Conservation (phyloP, 139 green algal species). For the Closterium sp. region DNA sequence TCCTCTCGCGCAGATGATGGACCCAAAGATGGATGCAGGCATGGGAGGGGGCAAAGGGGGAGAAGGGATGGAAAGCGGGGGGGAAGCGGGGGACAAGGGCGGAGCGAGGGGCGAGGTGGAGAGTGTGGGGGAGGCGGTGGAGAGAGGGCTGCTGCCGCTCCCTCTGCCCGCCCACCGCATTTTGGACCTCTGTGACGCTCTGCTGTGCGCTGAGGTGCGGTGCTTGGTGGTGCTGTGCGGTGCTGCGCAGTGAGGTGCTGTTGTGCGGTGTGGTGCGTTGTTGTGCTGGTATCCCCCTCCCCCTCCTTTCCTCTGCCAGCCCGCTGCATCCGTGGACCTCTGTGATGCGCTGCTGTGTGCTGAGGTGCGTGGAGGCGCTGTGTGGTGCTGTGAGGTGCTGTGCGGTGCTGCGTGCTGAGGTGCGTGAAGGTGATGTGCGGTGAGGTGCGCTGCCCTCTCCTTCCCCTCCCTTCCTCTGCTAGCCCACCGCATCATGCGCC, state of each 20-base stretch:
- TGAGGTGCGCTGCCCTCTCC: no score
- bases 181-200: constrained; percentile 44
- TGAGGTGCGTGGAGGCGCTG: no score
- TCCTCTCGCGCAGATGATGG: constrained; percentile 46
- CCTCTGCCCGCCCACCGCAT: constrained; percentile 29
- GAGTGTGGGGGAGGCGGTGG: constrained; percentile 59
- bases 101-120: background rate
- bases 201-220: background rate
- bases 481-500: no score
- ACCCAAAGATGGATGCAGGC: constrained; percentile 87
- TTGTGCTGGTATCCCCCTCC: no score
- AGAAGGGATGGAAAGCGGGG: background rate
- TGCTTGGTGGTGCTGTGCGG: constrained; percentile 21
- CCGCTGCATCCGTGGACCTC: no score
- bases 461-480: no score
- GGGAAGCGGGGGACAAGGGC: background rate
- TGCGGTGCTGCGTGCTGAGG: background rate
- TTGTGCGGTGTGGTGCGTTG: no score
- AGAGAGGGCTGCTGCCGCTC: constrained; percentile 53
- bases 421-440: background rate
- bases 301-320: no score
- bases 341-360: no score
- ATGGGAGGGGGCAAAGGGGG: constrained; percentile 9
- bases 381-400: constrained; percentile 33
- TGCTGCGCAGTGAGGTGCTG: background rate